Base-by-base conservation (phyloP, 2,329 filamentous ascomycete species). In the Neofusicoccum sp. region DNA sequence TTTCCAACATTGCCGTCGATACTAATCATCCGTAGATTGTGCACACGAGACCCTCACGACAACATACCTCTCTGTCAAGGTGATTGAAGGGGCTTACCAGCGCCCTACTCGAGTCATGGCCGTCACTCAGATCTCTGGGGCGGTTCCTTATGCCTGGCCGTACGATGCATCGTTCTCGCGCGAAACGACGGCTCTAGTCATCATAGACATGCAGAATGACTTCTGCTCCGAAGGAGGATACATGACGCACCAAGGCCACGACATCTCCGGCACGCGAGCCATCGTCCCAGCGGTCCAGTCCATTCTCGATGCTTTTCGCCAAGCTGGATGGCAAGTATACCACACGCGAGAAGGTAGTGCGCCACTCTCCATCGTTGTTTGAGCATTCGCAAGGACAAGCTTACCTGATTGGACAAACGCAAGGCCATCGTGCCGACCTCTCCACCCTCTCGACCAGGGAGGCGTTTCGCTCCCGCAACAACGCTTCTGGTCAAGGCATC, bases 361-460 rank as follows among this genome's bases (percentile, higher is more conserved):
- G 79, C 5, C 6, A 20, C n/a, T 5, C 16, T 24, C 6, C 8
- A 4, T 36, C 34, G 34, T n/a, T 33, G 24, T 11, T 11, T 53
- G 12, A 14, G 14, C 45, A 14, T n/a, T 9, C n/a, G 4, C 26
- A 9, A 6, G 16, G 26, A 36, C 14, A 6, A 44, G 3, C 3
- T 16, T 28, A 51, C 16, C 47, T 44, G 38, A 51, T 47, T 14
- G 7, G 14, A 7, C 6, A 34, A 1, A 16, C 11, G 11, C n/a
- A 45, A 60, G 58, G 70, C 30, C 81, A 84, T 65, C 80, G 82
- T 9, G 70, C 82, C 0, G 80, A 85, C 65, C 75, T 86, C 4
- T 82, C 82, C 0, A 85, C 84, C 6, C 76, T 86, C 0, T 81
- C 82, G 0, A 73, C 76, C 9, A 75, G 84, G n/a, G 84, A 87